Evolutionary conservation across 352 stramenopile genomes (phyloP).

Genomic region (Pythium vanterpoolii): DNA sequence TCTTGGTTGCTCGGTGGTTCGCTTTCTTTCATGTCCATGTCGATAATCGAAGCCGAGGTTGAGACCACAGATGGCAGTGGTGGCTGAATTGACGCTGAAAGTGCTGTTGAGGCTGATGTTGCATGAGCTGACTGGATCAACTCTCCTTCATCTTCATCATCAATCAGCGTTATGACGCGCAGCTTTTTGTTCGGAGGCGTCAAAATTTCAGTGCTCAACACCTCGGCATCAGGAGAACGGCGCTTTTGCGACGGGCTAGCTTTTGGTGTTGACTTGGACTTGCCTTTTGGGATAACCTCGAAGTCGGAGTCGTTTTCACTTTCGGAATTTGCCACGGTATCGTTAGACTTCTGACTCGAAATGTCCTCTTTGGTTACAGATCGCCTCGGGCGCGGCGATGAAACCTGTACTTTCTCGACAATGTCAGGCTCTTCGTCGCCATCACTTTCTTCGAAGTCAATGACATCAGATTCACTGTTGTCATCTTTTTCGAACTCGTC

Average conservation of each 20-base stretch:
- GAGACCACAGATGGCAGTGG: neutral
- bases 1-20: constrained; percentile 22
- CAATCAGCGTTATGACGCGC: constrained; percentile 27
- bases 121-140: neutral
- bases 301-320: constrained; percentile 21
- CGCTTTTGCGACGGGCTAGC: neutral
- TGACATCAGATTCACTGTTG: constrained; percentile 19
- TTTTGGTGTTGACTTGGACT: neutral
- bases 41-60: constrained; percentile 16
- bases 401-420: neutral
- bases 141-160: constrained; percentile 26
- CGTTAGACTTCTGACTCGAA: constrained; percentile 32
- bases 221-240: neutral
- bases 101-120: neutral
- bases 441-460: constrained; percentile 11
- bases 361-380: constrained; percentile 31
- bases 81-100: neutral
- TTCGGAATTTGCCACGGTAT: constrained; percentile 30
- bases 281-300: neutral
- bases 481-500: constrained; percentile 17
- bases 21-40: constrained; percentile 50
- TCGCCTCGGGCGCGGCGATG: neutral
- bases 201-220: neutral
- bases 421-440: constrained; percentile 12
- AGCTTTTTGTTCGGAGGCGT: constrained; percentile 15